phyloP scores from a whole-genome alignment of 2,329 filamentous ascomycete genomes.

The Claviceps sp. region DNA sequence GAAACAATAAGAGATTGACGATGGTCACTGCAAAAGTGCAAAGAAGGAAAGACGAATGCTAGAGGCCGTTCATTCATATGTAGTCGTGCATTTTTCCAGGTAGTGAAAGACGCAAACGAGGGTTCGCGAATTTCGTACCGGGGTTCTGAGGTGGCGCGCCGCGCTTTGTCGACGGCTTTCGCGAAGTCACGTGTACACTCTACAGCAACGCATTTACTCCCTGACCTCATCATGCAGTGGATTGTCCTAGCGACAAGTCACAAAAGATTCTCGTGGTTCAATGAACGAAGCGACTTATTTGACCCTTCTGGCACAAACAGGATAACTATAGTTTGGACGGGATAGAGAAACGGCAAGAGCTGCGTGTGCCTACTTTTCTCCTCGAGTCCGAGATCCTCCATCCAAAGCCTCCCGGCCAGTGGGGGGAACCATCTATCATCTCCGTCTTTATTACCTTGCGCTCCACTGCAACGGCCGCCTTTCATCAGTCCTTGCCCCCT shows the following conservation, averaged over 20 bases:
- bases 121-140: constrained; percentile 6
- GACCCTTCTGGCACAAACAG: neutral
- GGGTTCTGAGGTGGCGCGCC: constrained; percentile 1
- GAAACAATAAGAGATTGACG: neutral
- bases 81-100: neutral
- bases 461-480: neutral
- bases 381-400: neutral
- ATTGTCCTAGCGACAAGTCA: neutral
- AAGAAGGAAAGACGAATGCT: neutral
- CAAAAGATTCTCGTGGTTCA: neutral
- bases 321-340: neutral
- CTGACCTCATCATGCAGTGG: neutral
- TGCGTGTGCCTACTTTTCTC: neutral
- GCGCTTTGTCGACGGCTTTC: constrained; percentile 7
- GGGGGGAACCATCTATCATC: neutral
- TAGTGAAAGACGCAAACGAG: neutral
- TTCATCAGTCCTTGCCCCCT: neutral
- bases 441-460: neutral
- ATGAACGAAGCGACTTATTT: neutral
- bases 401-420: neutral
- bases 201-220: neutral
- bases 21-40: neutral
- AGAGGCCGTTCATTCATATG: neutral
- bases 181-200: constrained; percentile 14
- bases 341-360: neutral